Evolutionary conservation across 768 basidiomycete genomes (phyloP), one percentile per base, ranked within the genome.

Genomic region (Asterophora parasitica): DNA sequence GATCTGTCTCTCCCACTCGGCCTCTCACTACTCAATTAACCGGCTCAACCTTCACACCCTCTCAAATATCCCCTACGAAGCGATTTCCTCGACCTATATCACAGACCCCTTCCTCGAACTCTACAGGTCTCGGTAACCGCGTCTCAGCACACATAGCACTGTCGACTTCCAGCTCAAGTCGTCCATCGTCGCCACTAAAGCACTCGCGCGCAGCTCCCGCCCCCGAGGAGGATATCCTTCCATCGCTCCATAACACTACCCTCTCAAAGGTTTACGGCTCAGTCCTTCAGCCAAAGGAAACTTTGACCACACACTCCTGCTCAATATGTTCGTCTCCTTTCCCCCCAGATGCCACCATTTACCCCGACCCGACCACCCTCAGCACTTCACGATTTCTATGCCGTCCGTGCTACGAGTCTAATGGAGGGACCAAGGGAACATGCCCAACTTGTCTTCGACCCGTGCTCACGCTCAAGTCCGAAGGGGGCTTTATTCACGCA

Each of bases 211-310:
- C 76, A 27, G 61, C 79, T 20, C 67, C 76, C 20, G 75, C 78
- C 31, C 73, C 80, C 2, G 79, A 79, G 49, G 70, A 75, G 26
- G 82, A 75, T 47, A 82, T 88, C 36, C 65, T 88, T 17, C 81
- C 78, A 19, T 81, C 78, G 26, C 65, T 72, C 5, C 62, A 72
- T 31, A 73, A 75, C 56, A 76, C 75, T 7, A 79, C 84, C 1
- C 78, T 86, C 15, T 80, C 88, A 35, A 92, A 89, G 64, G 89
- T 85, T 4, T 92, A 90, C 54, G 90, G 90, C 20, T 90, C 90
- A 0, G 77, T 92, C 17, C 69, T 92, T 13, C 89, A 91, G 59
- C 80, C 87, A 17, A 82, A 82, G 54, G 86, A 86, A 58, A 76
- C 83, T 5, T 73, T 91, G n/a, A 62, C 75, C 7, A 76, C 81